These are phyloP conservation scores for Fusarium sp. DNA, from an alignment of 2,329 filamentous ascomycete species.

Conservation along the genomic window DNA sequence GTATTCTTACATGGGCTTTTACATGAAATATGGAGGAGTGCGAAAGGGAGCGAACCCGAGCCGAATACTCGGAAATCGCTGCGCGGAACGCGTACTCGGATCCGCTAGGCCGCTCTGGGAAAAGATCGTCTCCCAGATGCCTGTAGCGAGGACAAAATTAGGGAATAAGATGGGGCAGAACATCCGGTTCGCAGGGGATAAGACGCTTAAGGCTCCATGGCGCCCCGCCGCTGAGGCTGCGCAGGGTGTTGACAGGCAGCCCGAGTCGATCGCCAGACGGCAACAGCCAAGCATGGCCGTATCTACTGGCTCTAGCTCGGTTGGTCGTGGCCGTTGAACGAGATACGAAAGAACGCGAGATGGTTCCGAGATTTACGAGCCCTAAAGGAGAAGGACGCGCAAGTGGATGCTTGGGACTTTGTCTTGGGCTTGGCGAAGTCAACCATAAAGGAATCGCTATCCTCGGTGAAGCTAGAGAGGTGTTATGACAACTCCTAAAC, in stretches of 20 bases:
- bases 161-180: constrained; percentile 9
- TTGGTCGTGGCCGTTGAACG: background rate
- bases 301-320: background rate
- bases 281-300: too few relatives aligned
- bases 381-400: constrained; percentile 3
- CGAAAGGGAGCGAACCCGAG: constrained; percentile 32
- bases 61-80: constrained; percentile 41
- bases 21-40: constrained; percentile 5
- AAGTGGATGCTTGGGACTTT: background rate
- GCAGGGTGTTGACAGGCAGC: background rate
- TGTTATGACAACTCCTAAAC: background rate
- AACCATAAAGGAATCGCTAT: background rate
- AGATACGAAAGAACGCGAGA: constrained; percentile 8
- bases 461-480: background rate
- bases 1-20: constrained; percentile 21
- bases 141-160: constrained; percentile 5
- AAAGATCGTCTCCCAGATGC: constrained; percentile 8
- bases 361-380: constrained; percentile 22
- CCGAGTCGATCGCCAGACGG: background rate
- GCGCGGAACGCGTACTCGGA: constrained; percentile 44
- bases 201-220: background rate
- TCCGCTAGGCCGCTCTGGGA: constrained; percentile 29
- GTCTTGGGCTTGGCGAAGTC: background rate
- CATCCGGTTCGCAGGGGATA: background rate
- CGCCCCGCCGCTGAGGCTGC: background rate